phyloP scores from a whole-genome alignment of 2,329 filamentous ascomycete species.

The Penicillium sp. region DNA sequence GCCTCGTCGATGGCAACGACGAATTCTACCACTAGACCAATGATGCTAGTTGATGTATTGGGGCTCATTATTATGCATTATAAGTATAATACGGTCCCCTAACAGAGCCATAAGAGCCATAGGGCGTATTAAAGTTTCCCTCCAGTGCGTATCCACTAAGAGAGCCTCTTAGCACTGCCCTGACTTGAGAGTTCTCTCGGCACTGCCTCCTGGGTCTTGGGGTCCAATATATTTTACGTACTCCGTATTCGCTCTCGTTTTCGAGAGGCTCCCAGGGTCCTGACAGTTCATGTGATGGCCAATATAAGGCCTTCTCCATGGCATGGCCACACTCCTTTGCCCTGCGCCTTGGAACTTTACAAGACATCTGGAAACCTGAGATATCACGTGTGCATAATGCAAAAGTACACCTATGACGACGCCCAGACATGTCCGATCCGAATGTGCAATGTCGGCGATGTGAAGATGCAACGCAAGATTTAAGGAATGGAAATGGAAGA shows the following conservation, averaged over 20 bases:
- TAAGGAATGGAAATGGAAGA: neutral
- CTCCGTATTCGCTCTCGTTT: conserved; percentile 3
- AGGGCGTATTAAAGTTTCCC: too few relatives aligned
- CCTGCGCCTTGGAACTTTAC: neutral
- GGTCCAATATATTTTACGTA: neutral
- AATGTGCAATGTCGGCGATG: neutral
- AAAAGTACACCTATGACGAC: neutral
- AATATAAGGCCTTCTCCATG: neutral
- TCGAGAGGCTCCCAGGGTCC: neutral
- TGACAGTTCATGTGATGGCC: neutral
- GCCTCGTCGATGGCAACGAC: conserved; percentile 49
- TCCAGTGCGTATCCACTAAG: neutral
- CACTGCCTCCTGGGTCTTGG: neutral
- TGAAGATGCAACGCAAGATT: neutral
- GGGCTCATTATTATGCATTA: too few relatives aligned
- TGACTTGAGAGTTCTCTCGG: neutral
- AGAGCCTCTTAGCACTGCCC: neutral
- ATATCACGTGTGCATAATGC: neutral
- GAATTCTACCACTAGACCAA: conserved; percentile 50
- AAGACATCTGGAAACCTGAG: neutral
- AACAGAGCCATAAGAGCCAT: too few relatives aligned
- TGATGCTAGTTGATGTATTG: conserved; percentile 33
- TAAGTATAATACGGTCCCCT: too few relatives aligned
- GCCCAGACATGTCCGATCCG: neutral
- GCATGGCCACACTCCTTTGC: neutral